Base-by-base conservation (phyloP, 768 basidiomycete genomes). In the Hemileccinum rubropunctum region DNA sequence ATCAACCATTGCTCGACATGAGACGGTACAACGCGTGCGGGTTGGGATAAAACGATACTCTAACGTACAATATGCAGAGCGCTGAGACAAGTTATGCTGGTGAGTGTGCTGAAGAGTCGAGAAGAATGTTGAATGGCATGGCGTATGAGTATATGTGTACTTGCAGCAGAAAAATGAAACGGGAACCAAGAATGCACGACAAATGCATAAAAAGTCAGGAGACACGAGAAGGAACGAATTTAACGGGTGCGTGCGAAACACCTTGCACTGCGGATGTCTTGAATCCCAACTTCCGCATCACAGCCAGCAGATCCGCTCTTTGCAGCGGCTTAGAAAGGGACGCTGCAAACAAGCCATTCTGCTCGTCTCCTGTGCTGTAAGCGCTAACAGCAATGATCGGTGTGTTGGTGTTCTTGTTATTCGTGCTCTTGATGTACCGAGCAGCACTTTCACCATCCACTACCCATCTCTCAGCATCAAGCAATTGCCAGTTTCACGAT, bases 381-480 rank as follows among this genome's bases (percentile, higher is more conserved):
- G 91, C 91, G 64, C 90, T 95, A 44, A 95, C 84, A 46, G 91
- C 88, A 52, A 95, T 83, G 45, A 95, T 98, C 0, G 95, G 95
- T 11, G 93, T 95, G 58, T 80, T 85, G 44, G 88, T 84, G 61
- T 98, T 98, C 74, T 87, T 95, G 76, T 91, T 93, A 67, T 91
- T 92, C 15, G 95, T 98, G 58, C 86, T 93, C 74, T 93, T 93
- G 75, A 99, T 95, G 71, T 97, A 98, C 47, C 93, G 80, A 11
- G 97, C 95, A 30, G 97, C 97, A 58, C 90, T 87, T 71, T 98
- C 95, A 33, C 95, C 97, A 64, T 94, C 94, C 59, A 98, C 92
- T 83, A 66, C 8, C 17, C 34, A 48, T 48, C 23, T 11, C 36
- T 36, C 37, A 34, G 47, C 23, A 18, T 62, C 28, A 30, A 30